A percentile compares a stretch with the other conserved stretches of the same genome.
phyloP scores from a whole-genome alignment of 495 filamentous ascomycete species.

The Penicillium soppii region DNA sequence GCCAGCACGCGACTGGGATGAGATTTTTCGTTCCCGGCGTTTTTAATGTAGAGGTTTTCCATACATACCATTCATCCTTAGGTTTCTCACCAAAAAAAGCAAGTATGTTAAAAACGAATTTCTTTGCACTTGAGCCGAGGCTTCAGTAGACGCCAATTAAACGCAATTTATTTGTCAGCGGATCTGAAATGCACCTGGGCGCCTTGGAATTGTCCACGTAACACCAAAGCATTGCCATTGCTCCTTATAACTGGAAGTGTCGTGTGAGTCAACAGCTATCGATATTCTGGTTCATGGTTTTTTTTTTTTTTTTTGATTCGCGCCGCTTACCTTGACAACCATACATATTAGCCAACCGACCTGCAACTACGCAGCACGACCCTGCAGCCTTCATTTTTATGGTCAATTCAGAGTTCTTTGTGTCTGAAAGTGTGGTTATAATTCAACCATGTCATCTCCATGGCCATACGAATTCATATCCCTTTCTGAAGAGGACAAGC shows the following conservation, averaged over 20 bases:
- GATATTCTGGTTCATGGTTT: not conserved
- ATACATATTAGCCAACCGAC: not conserved
- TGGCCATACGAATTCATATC: slow-evolving; percentile 65
- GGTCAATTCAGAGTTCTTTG: no score
- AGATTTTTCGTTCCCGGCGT: slow-evolving; percentile 39
- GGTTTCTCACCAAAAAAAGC: slow-evolving; percentile 19
- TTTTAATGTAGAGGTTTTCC: slow-evolving; percentile 45
- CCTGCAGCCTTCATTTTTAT: no score
- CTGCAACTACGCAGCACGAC: no score
- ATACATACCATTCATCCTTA: slow-evolving; percentile 24
- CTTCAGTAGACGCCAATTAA: not conserved
- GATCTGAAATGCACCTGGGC: not conserved
- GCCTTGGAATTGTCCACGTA: not conserved
- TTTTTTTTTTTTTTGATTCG: no score
- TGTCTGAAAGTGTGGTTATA: no score
- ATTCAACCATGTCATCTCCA: slow-evolving; percentile 26
- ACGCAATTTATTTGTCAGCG: slow-evolving; percentile 24
- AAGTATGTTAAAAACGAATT: slow-evolving; percentile 17
- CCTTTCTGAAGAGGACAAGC: slow-evolving; percentile 52
- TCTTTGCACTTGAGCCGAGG: not conserved
- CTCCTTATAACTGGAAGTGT: not conserved
- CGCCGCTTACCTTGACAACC: no score
- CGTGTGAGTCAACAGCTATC: not conserved
- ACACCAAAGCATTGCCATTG: not conserved
- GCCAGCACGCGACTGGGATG: slow-evolving; percentile 39